Evolutionary conservation across 306 rosid genomes (phyloP), one percentile per base, ranked within the genome.

Genomic region (Chamaecrista fasciculata): DNA sequence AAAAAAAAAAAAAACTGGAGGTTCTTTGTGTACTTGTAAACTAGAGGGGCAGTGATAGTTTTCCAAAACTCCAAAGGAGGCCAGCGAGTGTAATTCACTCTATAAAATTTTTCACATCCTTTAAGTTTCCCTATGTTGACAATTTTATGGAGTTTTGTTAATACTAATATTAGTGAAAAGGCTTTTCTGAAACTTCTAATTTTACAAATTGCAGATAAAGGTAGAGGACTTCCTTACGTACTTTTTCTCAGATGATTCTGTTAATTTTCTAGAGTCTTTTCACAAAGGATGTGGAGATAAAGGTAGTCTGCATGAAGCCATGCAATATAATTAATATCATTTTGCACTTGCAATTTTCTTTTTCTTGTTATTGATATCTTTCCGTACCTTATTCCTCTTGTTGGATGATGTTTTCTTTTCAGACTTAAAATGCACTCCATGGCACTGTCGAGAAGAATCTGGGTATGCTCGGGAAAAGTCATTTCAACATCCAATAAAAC

Each of bases 401-500:
- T 67, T 69, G 8, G 49, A 60, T 73, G 47, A 5, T 72, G 66
- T 24, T 69, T 60, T 18, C 80, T 72, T 72, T 78, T 49, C 92
- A 94, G 99, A 89, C 43, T 81, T 94, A 5, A 77, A 66, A 73
- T 85, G 95, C 79, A 83, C 76, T 62, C 65, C 80, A 9, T 94
- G 99, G 99, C 70, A 58, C 24, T 84, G 84, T 76, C 86, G 84
- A 67, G 95, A 84, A 51, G 82, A 78, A 28, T 85, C 76, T 82
- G 96, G 96, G 73, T 80, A 84, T 82, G 72, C 85, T 53, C 99
- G 99, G 23, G 92, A 87, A 70, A 68, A 89, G 55, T 84, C 95
- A 64, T 94, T 89, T 87, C 95, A 85, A 71, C 97, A 91, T 83
- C 99, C 99, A 23, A 94, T 94, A 68, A 94, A 94, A 87, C 12